Percentiles rank a stretch among this genome's conserved stretches.
Evolutionary conservation across 2,329 filamentous ascomycete genomes (phyloP).

Genomic region (Paraconiothyrium brasiliense): DNA sequence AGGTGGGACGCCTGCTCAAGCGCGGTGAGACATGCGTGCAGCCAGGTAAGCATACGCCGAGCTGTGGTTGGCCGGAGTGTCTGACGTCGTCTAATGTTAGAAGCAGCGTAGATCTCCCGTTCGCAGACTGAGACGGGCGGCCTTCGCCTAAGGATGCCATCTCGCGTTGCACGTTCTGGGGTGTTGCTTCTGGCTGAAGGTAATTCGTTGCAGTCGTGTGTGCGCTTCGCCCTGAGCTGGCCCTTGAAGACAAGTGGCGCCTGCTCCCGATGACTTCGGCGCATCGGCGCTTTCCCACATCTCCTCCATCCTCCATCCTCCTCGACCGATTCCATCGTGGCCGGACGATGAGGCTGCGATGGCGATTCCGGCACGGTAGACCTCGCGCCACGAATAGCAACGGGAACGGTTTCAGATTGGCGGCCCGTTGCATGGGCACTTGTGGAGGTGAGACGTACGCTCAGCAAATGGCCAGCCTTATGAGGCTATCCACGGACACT

Average conservation of each 20-base stretch:
- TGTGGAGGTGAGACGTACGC: conserved; percentile 9
- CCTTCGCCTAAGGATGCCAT: conserved; percentile 6
- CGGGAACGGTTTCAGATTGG: conserved; percentile 2
- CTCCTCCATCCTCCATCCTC: neutral
- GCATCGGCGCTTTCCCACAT: neutral
- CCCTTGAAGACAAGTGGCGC: neutral
- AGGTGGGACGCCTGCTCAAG: conserved; percentile 5
- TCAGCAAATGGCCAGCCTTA: conserved; percentile 13
- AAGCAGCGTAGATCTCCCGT: conserved; percentile 14
- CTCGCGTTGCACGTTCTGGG: neutral
- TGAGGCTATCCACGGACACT: conserved; percentile 13
- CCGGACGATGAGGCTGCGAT: neutral
- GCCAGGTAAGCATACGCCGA: neutral
- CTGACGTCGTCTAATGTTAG: conserved; percentile 10
- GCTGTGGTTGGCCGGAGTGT: conserved; percentile 1
- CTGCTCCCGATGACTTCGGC: neutral
- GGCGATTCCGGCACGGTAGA: neutral
- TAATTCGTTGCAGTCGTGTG: neutral
- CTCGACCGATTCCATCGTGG: neutral
- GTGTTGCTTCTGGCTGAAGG: neutral
- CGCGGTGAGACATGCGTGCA: conserved; percentile 5
- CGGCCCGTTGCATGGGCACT: conserved; percentile 7
- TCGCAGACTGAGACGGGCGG: conserved; percentile 6
- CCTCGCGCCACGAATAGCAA: conserved; percentile 2
- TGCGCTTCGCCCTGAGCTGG: neutral